These are phyloP conservation scores for Stropharia rugosoannulata DNA, from an alignment of 768 basidiomycete species.

Conservation along the genomic window DNA sequence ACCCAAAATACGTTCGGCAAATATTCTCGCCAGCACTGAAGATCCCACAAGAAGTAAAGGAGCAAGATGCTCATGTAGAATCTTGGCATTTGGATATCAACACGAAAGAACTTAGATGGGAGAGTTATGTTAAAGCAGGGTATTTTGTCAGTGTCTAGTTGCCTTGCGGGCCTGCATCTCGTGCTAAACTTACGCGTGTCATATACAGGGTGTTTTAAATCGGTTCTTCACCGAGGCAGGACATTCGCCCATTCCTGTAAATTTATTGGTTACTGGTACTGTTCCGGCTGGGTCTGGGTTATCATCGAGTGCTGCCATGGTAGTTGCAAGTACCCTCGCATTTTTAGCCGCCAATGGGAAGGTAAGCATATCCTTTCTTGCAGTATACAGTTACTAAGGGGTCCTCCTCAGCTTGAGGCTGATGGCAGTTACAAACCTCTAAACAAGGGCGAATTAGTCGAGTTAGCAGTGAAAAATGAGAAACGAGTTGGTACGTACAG, in stretches of 20 bases:
- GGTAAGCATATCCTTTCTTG: conserved; percentile 20
- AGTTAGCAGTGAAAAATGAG: conserved; percentile 83
- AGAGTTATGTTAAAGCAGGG: conserved; percentile 86
- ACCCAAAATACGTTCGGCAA: conserved; percentile 56
- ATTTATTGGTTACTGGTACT: conserved; percentile 75
- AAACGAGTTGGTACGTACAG: conserved; percentile 63
- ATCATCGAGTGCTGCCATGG: conserved; percentile 88
- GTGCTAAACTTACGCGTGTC: not conserved
- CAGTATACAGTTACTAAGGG: not conserved
- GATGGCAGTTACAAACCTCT: conserved; percentile 23
- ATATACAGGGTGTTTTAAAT: conserved; percentile 58
- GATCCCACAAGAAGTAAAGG: conserved; percentile 24
- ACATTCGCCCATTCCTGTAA: conserved; percentile 53
- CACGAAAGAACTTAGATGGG: conserved; percentile 71
- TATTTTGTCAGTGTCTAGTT: conserved; percentile 60
- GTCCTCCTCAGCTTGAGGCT: conserved; percentile 22
- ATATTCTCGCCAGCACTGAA: conserved; percentile 54
- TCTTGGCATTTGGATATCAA: conserved; percentile 78
- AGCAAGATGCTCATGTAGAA: conserved; percentile 43
- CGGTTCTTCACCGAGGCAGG: conserved; percentile 45
- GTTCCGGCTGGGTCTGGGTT: conserved; percentile 88
- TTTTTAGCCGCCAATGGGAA: conserved; percentile 80
- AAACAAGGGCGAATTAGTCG: conserved; percentile 71
- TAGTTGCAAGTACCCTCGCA: conserved; percentile 80
- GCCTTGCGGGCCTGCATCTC: not conserved